Evolutionary conservation across 2,329 filamentous ascomycete genomes (phyloP).

Genomic region (Microdochium paspali): DNA sequence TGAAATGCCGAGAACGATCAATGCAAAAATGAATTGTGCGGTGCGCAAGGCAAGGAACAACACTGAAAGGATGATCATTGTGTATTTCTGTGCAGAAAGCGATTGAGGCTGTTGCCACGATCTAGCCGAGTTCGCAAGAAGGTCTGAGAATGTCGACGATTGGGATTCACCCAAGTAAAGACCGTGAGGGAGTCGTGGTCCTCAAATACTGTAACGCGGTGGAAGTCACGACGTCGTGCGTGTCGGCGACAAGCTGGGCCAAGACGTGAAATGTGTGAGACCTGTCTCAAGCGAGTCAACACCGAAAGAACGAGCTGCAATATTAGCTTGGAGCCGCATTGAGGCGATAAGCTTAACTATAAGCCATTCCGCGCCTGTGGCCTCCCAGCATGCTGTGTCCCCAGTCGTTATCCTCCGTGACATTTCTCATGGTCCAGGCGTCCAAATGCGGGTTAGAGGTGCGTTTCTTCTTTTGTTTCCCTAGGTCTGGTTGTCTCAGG

Average conservation of each 20-base stretch:
- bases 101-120: background rate
- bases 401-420: background rate
- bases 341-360: background rate
- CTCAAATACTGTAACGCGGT: background rate
- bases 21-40: constrained; percentile 33
- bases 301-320: background rate
- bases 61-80: constrained; percentile 27
- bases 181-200: constrained; percentile 1
- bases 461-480: background rate
- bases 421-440: background rate
- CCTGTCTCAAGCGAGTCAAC: background rate
- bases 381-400: background rate
- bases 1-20: constrained; percentile 37
- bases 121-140: background rate
- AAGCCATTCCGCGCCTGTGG: background rate
- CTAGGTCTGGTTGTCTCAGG: background rate
- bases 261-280: background rate
- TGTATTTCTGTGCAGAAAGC: background rate
- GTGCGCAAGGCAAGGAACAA: constrained; percentile 32
- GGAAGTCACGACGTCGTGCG: background rate
- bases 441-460: background rate
- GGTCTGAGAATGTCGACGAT: constrained; percentile 14
- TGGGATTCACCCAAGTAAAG: constrained; percentile 13
- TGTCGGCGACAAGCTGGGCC: background rate
- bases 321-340: background rate